Evolutionary conservation across 1,284 basidiomycete species (phyloP), one percentile per base, ranked within the genome.

Genomic region (Cystobasidium sp.): DNA sequence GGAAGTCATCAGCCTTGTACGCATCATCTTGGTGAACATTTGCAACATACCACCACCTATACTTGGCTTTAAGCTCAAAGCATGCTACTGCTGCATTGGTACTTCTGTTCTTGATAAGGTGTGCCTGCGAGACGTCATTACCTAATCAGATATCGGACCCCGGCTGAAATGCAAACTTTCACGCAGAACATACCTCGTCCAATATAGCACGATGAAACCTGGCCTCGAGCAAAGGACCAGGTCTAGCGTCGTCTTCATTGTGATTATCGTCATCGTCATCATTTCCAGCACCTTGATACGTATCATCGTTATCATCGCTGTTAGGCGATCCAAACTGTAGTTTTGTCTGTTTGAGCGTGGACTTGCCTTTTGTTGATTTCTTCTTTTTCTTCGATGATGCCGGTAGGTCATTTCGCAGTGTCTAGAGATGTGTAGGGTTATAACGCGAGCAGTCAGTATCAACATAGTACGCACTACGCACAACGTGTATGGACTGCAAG

Each of bases 61-160:
- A 94, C 80, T 91, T 92, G 12, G 87, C 87, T 47, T 89, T 83
- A 10, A 99, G 85, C 0, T 86, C 90, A 75, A 88, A 92, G 75
- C 94, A 95, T 0, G 93, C 94, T 53, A 89, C 85, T 0, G 92
- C 89, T 41, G 88, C 87, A 81, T 94, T 92, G 0, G 95, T 93
- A 44, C 87, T 90, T 74, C 88, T 86, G 80, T 97, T 97, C 86
- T 98, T 98, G 85, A 99, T 98, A 80, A 92, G 94, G 81, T 99
- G 96, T 0, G 96, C 96, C 81, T 99, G 96, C 97, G 94, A 93
- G 73, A n/a, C 58, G 41, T 49, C 47, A 31, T 47, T 61, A 44
- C 64, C 39, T 22, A 43, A 76, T 63, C 56, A 64, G 76, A 10
- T 58, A 46, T 20, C 37, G 59, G 22, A 68, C 47, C 41, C 0